Evolutionary conservation across 768 basidiomycete species (phyloP).

Genomic region (Russula compacta): DNA sequence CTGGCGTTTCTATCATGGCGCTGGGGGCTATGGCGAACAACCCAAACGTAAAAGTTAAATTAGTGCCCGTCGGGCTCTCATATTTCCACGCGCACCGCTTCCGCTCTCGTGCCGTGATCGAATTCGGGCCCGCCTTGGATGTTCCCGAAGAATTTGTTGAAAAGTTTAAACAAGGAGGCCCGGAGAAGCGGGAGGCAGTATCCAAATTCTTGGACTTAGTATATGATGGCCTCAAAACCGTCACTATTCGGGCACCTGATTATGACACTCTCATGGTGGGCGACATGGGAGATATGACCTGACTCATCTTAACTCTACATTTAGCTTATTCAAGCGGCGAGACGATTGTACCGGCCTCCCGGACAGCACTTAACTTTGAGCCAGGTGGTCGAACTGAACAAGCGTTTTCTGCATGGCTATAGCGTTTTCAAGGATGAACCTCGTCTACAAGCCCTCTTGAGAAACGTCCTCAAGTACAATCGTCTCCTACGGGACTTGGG

Average conservation of each 20-base stretch:
- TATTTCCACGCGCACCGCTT: constrained; percentile 49
- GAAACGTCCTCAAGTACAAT: constrained; percentile 82
- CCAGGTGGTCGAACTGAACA: constrained; percentile 91
- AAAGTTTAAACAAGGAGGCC: constrained; percentile 86
- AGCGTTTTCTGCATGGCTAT: constrained; percentile 88
- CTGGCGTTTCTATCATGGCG: constrained; percentile 96
- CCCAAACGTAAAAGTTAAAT: constrained; percentile 76
- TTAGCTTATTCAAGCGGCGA: constrained; percentile 89
- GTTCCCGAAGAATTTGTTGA: constrained; percentile 85
- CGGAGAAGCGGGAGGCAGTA: constrained; percentile 83
- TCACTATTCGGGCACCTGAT: constrained; percentile 91
- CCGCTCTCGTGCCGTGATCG: constrained; percentile 93
- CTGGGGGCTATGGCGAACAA: constrained; percentile 95
- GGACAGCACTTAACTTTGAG: constrained; percentile 88
- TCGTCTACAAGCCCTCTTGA: constrained; percentile 66
- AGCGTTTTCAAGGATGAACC: constrained; percentile 87
- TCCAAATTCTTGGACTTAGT: constrained; percentile 82
- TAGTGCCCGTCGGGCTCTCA: constrained; percentile 53
- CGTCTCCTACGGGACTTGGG: constrained; percentile 80
- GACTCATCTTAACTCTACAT: not conserved
- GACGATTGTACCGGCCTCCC: constrained; percentile 86
- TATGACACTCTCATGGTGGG: constrained; percentile 95
- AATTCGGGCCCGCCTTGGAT: constrained; percentile 86
- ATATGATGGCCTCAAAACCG: constrained; percentile 90
- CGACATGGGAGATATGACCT: constrained; percentile 5